These are phyloP conservation scores for Raffaelea arxii DNA, from an alignment of 2,329 filamentous ascomycete species.

Conservation along the genomic window DNA sequence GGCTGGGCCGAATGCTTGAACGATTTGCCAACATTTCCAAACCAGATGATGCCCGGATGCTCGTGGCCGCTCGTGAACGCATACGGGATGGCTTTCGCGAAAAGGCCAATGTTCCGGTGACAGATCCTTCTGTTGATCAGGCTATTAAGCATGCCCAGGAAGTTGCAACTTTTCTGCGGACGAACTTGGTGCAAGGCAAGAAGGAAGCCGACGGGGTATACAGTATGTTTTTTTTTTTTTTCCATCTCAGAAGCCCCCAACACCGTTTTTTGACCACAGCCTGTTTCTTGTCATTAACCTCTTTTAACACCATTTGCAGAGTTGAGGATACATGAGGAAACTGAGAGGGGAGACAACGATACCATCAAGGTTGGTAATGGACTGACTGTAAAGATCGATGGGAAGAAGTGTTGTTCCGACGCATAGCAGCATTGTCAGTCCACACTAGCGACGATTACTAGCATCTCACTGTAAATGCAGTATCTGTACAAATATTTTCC, in stretches of 20 bases:
- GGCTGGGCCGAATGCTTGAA: neutral
- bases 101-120: constrained; percentile 48
- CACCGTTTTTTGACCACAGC: neutral
- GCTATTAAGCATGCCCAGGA: constrained; percentile 73
- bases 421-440: no score
- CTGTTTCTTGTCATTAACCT: neutral
- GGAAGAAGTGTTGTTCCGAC: constrained; percentile 22
- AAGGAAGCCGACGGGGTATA: constrained; percentile 40
- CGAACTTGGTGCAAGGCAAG: constrained; percentile 83
- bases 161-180: constrained; percentile 65
- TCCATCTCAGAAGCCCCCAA: neutral
- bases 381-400: constrained; percentile 21
- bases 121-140: constrained; percentile 48
- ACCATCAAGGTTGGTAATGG: constrained; percentile 56
- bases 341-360: constrained; percentile 88
- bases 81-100: constrained; percentile 66
- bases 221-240: constrained; percentile 36
- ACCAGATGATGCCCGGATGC: constrained; percentile 30
- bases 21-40: constrained; percentile 2
- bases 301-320: constrained; percentile 38
- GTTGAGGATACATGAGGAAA: constrained; percentile 81
- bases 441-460: no score
- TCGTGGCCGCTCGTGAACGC: constrained; percentile 60
- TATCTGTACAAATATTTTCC: neutral
- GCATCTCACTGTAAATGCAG: neutral